phyloP scores from a whole-genome alignment of 2,329 filamentous ascomycete genomes.

The Moelleriella libera region DNA sequence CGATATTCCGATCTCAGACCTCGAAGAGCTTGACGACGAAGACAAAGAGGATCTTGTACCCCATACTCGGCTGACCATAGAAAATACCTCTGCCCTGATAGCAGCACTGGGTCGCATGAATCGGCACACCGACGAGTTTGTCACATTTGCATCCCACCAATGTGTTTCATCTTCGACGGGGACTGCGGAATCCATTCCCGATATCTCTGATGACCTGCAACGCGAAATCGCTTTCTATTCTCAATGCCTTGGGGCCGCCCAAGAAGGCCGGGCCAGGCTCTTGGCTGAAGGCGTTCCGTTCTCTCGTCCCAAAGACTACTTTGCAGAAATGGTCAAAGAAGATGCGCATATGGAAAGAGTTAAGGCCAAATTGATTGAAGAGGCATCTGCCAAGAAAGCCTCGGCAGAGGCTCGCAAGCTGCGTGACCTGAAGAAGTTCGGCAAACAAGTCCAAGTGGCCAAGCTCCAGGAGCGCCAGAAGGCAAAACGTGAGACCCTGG shows the following conservation, averaged over 20 bases:
- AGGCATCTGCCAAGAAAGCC: slow-evolving; percentile 85
- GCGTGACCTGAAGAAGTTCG: slow-evolving; percentile 96
- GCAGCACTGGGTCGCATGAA: slow-evolving; percentile 65
- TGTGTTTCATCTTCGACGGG: slow-evolving; percentile 53
- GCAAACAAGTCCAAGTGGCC: slow-evolving; percentile 93
- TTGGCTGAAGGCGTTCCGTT: slow-evolving; percentile 77
- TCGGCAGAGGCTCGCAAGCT: slow-evolving; percentile 81
- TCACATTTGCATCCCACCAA: slow-evolving; percentile 75
- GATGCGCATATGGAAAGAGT: slow-evolving; percentile 98
- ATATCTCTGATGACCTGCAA: slow-evolving; percentile 81
- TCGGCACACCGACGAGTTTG: slow-evolving; percentile 49
- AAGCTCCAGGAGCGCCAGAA: slow-evolving; percentile 91
- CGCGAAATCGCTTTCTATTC: slow-evolving; percentile 90
- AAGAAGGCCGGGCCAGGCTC: slow-evolving; percentile 57
- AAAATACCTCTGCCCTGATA: slow-evolving; percentile 82
- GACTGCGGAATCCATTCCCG: slow-evolving; percentile 53
- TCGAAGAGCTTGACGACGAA: slow-evolving; percentile 62
- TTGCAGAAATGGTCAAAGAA: slow-evolving; percentile 97
- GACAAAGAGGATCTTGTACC: slow-evolving; percentile 79
- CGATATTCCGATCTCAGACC: slow-evolving; percentile 79
- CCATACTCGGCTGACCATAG: slow-evolving; percentile 88
- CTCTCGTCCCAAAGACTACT: slow-evolving; percentile 83
- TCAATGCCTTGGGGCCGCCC: slow-evolving; percentile 70
- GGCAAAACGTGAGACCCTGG: slow-evolving; percentile 81
- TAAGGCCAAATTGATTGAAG: slow-evolving; percentile 83